phyloP scores from a whole-genome alignment of 75 land plant species.

The Pinus taeda region DNA sequence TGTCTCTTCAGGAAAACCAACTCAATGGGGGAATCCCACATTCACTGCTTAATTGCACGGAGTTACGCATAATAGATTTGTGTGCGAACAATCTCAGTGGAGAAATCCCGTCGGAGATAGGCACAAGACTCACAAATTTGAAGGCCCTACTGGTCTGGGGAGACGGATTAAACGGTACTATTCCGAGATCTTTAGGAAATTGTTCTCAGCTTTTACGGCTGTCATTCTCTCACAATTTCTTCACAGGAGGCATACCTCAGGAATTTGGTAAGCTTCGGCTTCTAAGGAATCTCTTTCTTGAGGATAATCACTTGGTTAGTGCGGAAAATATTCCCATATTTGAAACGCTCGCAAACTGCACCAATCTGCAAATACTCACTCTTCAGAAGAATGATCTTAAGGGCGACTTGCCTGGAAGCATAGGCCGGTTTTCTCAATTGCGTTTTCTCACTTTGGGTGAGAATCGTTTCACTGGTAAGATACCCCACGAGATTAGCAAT shows the following conservation, averaged over 20 bases:
- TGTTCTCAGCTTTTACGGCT: slow-evolving; percentile 8
- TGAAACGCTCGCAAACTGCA: background rate
- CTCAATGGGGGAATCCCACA: too few relatives aligned
- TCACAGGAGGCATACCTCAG: slow-evolving; percentile 21
- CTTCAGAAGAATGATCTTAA: slow-evolving; percentile 4
- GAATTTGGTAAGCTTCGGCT: slow-evolving; percentile 15
- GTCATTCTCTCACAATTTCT: slow-evolving; percentile 8
- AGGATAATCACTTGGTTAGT: slow-evolving; percentile 9
- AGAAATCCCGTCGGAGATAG: background rate
- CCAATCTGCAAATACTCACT: background rate
- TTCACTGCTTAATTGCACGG: too few relatives aligned
- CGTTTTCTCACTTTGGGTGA: background rate
- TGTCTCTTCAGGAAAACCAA: too few relatives aligned
- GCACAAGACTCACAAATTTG: background rate
- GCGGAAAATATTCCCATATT: background rate
- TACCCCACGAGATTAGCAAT: background rate
- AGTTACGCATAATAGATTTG: too few relatives aligned
- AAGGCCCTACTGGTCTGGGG: background rate
- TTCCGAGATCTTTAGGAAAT: slow-evolving; percentile 16
- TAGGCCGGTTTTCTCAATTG: slow-evolving; percentile 1
- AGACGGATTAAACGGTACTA: background rate
- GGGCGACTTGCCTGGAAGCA: background rate
- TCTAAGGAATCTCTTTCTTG: slow-evolving; percentile 4
- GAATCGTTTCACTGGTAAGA: background rate
- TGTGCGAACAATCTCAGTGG: too few relatives aligned